Conservation (phyloP, 495 filamentous ascomycete genomes). For the Penicillium desertorum region DNA sequence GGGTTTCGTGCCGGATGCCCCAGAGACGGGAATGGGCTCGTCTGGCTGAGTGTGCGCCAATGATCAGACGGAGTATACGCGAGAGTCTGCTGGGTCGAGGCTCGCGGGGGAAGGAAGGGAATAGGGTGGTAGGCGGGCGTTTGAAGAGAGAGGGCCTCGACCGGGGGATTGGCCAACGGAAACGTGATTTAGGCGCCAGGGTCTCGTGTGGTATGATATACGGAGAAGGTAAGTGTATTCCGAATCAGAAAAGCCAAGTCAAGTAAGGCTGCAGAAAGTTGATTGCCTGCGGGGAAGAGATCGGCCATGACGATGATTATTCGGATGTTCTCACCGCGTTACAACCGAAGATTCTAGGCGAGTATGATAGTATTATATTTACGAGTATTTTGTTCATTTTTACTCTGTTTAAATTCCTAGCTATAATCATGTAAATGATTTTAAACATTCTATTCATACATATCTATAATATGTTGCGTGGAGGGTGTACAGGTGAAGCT, state of each 20-base stretch:
- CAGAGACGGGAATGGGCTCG: conserved; percentile 62
- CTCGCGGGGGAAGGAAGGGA: conserved; percentile 22
- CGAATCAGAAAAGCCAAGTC: neutral
- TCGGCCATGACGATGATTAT: conserved; percentile 15
- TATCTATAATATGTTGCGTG: neutral
- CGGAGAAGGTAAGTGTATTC: neutral
- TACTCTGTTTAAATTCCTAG: neutral
- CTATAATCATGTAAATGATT: neutral
- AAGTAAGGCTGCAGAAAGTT: conserved; percentile 2
- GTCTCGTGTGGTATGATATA: conserved; percentile 16
- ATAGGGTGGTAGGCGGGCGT: conserved; percentile 22
- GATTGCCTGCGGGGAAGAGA: conserved; percentile 15
- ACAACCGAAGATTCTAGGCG: neutral
- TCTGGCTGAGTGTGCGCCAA: conserved; percentile 58
- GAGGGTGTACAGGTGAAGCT: neutral
- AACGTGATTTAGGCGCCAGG: conserved; percentile 45
- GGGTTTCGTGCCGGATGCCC: conserved; percentile 67
- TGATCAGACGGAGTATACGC: conserved; percentile 41
- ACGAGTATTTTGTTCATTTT: neutral
- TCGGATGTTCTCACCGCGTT: conserved; percentile 8
- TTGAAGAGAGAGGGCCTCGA: conserved; percentile 19
- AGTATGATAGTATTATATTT: neutral
- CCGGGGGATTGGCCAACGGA: conserved; percentile 31
- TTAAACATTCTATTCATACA: neutral
- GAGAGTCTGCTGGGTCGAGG: conserved; percentile 29